Evolutionary conservation across 164 flowering plant genomes (phyloP), one percentile per base, ranked within the genome.

Genomic region (Litsea cubeba): DNA sequence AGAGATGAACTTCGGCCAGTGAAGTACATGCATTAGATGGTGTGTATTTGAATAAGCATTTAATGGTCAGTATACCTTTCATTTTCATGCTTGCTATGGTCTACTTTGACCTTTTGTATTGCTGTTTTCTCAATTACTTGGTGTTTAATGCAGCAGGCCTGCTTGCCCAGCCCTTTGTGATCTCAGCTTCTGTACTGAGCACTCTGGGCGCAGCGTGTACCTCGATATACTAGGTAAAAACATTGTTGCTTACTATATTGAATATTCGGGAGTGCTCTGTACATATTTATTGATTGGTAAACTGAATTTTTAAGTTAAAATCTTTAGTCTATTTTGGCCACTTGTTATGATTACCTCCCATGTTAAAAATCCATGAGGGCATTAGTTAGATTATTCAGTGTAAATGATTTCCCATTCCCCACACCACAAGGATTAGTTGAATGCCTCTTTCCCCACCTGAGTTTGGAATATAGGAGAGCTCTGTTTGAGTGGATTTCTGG

Each of bases 1-100:
- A 0, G 97, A 90, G 84, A 95, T 95, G 99, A 91, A 87, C 82
- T 90, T 95, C 85, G 91, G 94, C 79, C 88, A 91, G 84, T 91
- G 88, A 92, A 84, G 76, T 83, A 73, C 73, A 57, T 84, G 77
- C 71, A 65, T 76, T 72, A 60, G 71, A 75, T 74, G 74, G 80
- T 68, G 82, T 75, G 70, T 79, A 73, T 83, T 83, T 75, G 76
- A 87, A 82, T 87, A 82, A 86, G 82, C 81, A 72, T 78, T 80
- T 72, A 46, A 83, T 81, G 87, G 89, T 85, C 26, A 69, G 73
- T 66, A 22, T 28, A 15, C 60, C 40, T 20, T 17, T 57, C 35
- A 12, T 28, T 10, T 64, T 25, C 30, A 23, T n/a, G 28, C 32
- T 23, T 11, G 24, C 24, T 64, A 26, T 23, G 24, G 26, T 64